These are phyloP conservation scores for Misopates orontium DNA, from an alignment of 257 asterid species.

Conservation along the genomic window DNA sequence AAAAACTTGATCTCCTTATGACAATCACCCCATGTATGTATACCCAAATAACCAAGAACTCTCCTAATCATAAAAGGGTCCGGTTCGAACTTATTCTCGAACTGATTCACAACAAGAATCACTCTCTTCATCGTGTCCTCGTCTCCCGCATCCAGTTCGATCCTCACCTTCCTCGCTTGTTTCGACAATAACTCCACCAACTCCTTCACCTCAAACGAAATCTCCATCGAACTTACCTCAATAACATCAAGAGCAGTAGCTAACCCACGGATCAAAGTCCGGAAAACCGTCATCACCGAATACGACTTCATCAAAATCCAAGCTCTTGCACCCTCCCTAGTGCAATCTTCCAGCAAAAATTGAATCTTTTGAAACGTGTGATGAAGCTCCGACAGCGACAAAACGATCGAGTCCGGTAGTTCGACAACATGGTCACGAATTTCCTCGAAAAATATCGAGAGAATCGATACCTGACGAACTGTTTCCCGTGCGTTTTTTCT, in stretches of 20 bases:
- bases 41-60: conserved; percentile 46
- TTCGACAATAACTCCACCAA: conserved; percentile 46
- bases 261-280: conserved; percentile 39
- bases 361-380: conserved; percentile 51
- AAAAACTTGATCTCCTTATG: conserved; percentile 51
- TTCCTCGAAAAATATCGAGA: conserved; percentile 62
- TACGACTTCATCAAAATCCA: conserved; percentile 63
- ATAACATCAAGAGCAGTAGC: conserved; percentile 71
- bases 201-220: conserved; percentile 55
- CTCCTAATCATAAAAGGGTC: conserved; percentile 44
- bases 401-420: conserved; percentile 36
- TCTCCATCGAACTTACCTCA: conserved; percentile 39
- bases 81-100: conserved; percentile 61
- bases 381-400: conserved; percentile 77
- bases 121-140: conserved; percentile 46
- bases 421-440: conserved; percentile 32
- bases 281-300: conserved; percentile 42
- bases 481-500: conserved; percentile 57
- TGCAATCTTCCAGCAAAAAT: conserved; percentile 58
- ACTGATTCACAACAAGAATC: conserved; percentile 51
- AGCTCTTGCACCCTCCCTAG: conserved; percentile 49
- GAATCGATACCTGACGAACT: conserved; percentile 57
- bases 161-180: conserved; percentile 50
- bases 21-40: conserved; percentile 62
- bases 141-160: conserved; percentile 53